phyloP scores from a whole-genome alignment of 768 basidiomycete species.

The Phylloporus arenicola region DNA sequence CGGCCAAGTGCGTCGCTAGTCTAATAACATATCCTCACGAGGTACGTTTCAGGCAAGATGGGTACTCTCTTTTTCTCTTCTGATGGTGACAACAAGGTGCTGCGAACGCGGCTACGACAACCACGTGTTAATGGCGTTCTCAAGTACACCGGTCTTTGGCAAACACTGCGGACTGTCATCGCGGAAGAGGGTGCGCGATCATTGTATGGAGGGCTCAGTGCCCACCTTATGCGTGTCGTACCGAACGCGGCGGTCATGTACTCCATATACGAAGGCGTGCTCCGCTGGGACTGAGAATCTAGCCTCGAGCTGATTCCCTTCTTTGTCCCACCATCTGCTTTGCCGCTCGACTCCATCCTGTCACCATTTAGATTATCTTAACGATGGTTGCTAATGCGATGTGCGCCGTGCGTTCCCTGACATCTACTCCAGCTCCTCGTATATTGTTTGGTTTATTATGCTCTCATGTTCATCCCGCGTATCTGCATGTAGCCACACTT shows the following conservation, averaged over 20 bases:
- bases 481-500: conserved; percentile 18
- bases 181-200: conserved; percentile 85
- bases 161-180: conserved; percentile 80
- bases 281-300: conserved; percentile 47
- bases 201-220: conserved; percentile 87
- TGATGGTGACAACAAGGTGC: conserved; percentile 46
- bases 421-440: conserved; percentile 5
- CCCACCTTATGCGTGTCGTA: conserved; percentile 94
- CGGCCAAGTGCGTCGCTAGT: conserved; percentile 90
- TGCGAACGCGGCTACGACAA: conserved; percentile 90
- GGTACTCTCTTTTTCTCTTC: background rate
- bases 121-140: conserved; percentile 70
- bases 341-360: background rate
- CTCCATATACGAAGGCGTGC: conserved; percentile 83
- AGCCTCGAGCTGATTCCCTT: background rate
- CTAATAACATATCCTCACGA: conserved; percentile 98
- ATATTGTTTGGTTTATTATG: conserved; percentile 12
- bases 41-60: conserved; percentile 41
- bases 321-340: background rate
- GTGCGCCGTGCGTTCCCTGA: background rate
- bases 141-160: conserved; percentile 82
- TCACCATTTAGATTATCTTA: conserved; percentile 14
- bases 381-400: conserved; percentile 11
- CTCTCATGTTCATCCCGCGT: conserved; percentile 9
- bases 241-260: conserved; percentile 98